A percentile compares a stretch with the other conserved stretches of the same genome.
Conservation (phyloP, 2,329 filamentous ascomycete species). For the Pestalotiopsis sp. region DNA sequence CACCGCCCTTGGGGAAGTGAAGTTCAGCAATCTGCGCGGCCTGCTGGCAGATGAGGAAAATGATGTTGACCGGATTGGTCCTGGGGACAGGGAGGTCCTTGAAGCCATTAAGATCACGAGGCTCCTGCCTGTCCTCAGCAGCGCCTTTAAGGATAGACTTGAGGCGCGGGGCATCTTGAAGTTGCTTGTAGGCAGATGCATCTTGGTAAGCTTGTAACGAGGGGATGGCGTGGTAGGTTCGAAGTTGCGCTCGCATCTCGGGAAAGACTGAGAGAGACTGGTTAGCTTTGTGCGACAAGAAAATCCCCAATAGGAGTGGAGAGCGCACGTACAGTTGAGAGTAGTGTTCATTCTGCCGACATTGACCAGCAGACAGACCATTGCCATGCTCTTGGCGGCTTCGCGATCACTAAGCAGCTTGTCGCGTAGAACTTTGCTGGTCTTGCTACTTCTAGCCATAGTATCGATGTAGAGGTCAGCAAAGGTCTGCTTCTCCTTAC, state of each 20-base stretch:
- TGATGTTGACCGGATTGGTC: conserved; percentile 95
- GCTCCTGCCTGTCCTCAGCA: conserved; percentile 84
- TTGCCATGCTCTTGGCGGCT: conserved; percentile 96
- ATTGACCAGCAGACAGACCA: conserved; percentile 97
- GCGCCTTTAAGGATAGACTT: conserved; percentile 98
- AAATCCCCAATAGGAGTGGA: conserved; percentile 4
- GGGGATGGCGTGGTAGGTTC: conserved; percentile 97
- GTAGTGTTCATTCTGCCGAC: conserved; percentile 99
- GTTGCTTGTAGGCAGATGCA: conserved; percentile 93
- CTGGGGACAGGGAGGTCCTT: conserved; percentile 68
- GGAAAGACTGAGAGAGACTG: conserved; percentile 72
- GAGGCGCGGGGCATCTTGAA: conserved; percentile 92
- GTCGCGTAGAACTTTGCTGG: conserved; percentile 96
- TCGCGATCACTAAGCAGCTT: conserved; percentile 91
- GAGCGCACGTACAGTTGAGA: conserved; percentile 73
- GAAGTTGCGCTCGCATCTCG: conserved; percentile 96
- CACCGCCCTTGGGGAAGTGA: conserved; percentile 81
- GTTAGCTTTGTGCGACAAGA: conserved; percentile 2
- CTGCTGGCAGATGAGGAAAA: conserved; percentile 90
- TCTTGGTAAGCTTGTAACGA: conserved; percentile 95
- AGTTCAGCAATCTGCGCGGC: conserved; percentile 90
- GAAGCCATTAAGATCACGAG: conserved; percentile 81
- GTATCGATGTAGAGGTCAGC: conserved; percentile 98
- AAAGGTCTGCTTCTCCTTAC: conserved; percentile 72
- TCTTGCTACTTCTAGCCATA: conserved; percentile 98